phyloP scores from a whole-genome alignment of 2,329 filamentous ascomycete species.

The Diplodia mutila region DNA sequence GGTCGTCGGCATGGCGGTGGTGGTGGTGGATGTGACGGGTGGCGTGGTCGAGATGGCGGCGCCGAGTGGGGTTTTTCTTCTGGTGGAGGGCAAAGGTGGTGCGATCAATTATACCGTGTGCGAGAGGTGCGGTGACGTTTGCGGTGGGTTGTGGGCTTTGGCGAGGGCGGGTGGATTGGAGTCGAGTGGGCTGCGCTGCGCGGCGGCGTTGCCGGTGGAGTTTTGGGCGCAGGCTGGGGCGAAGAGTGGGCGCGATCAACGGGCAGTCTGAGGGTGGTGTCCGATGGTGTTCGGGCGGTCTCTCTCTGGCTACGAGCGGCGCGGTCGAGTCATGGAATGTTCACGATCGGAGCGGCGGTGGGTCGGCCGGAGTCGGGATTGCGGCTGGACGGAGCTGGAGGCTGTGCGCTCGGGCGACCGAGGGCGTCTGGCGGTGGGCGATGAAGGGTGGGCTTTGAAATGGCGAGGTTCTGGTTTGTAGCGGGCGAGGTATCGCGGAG shows the following conservation, averaged over 20 bases:
- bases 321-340: constrained; percentile 16
- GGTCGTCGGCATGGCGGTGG: constrained; percentile 22
- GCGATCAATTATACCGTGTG: background rate
- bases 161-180: background rate
- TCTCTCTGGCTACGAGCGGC: constrained; percentile 3
- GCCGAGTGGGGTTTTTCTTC: background rate
- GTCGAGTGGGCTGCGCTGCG: constrained; percentile 10
- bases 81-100: background rate
- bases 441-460: too few relatives aligned
- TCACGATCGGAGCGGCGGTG: constrained; percentile 16
- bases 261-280: background rate
- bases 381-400: constrained; percentile 1
- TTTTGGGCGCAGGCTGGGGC: background rate
- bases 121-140: constrained; percentile 1
- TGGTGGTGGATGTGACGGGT: background rate
- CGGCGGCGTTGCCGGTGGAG: background rate
- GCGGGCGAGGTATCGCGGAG: background rate
- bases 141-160: background rate
- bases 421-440: background rate
- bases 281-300: background rate
- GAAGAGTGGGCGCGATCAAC: background rate
- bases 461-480: too few relatives aligned
- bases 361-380: constrained; percentile 19
- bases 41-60: too few relatives aligned
- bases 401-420: background rate